A percentile compares a stretch with the other conserved stretches of the same genome.
These are phyloP conservation scores for Trichoderma brevicompactum DNA, from an alignment of 2,329 filamentous ascomycete species.

Conservation along the genomic window DNA sequence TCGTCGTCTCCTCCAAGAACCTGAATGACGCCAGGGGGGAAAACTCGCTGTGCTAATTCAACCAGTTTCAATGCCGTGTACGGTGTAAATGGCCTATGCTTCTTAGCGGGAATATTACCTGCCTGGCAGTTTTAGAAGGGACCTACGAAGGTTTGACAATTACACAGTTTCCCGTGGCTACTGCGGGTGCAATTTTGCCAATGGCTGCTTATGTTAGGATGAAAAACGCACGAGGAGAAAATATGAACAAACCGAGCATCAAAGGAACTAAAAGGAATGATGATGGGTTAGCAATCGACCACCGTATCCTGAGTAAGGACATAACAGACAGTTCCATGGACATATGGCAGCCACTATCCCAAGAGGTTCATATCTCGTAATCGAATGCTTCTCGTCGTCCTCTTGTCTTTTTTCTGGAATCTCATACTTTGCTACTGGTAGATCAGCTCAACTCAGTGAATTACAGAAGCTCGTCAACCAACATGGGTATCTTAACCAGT, in stretches of 20 bases:
- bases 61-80: not conserved
- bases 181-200: not conserved
- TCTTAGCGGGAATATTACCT: not conserved
- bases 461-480: not conserved
- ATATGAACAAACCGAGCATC: not conserved
- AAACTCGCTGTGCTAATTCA: not conserved
- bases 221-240: too few species aligned
- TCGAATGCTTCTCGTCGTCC: not conserved
- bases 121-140: too few species aligned
- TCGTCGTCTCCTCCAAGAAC: not conserved
- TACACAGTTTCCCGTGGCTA: constrained; percentile 1
- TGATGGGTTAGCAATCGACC: not conserved
- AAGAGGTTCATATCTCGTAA: not conserved
- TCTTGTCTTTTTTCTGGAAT: not conserved
- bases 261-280: not conserved
- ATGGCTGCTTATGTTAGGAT: not conserved
- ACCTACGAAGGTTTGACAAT: not conserved
- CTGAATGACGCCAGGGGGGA: not conserved
- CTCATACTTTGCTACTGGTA: not conserved
- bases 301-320: not conserved
- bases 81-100: not conserved
- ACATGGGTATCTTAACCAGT: not conserved
- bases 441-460: not conserved
- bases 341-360: not conserved
- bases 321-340: not conserved